Evolutionary conservation across 2,329 filamentous ascomycete species (phyloP).

Genomic region (Dactylellina sp.): DNA sequence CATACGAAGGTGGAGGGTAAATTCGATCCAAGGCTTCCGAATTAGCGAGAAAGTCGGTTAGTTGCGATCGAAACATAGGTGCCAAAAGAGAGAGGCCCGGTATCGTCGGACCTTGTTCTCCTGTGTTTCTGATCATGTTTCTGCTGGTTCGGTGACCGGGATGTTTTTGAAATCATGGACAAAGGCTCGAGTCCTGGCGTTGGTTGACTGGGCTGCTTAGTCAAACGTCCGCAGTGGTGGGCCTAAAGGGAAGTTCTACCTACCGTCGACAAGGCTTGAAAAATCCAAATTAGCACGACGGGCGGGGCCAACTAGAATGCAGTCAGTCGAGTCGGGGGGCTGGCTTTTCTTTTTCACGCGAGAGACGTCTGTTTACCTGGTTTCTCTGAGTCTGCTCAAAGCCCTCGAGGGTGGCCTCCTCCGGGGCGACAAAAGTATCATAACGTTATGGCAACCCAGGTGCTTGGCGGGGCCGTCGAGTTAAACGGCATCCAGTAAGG

Average conservation of each 20-base stretch:
- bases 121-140: slow-evolving; percentile 57
- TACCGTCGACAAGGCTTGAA: slow-evolving; percentile 50
- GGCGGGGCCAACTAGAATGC: slow-evolving; percentile 30
- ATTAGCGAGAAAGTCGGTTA: slow-evolving; percentile 55
- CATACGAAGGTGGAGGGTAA: slow-evolving; percentile 24
- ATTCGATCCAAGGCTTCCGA: slow-evolving; percentile 51
- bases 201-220: slow-evolving; percentile 44
- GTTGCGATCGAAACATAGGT: slow-evolving; percentile 53
- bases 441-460: slow-evolving; percentile 51
- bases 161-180: slow-evolving; percentile 55
- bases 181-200: slow-evolving; percentile 13
- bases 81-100: slow-evolving; percentile 45
- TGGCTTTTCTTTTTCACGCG: slow-evolving; percentile 41
- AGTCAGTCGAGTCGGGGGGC: not conserved
- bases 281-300: slow-evolving; percentile 53
- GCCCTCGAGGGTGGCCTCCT: slow-evolving; percentile 27
- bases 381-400: slow-evolving; percentile 49
- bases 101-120: slow-evolving; percentile 36
- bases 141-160: slow-evolving; percentile 37
- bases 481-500: slow-evolving; percentile 17
- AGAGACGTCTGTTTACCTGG: slow-evolving; percentile 38
- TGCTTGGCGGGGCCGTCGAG: slow-evolving; percentile 51
- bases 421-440: slow-evolving; percentile 30
- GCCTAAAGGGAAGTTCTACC: slow-evolving; percentile 41
- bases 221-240: slow-evolving; percentile 33